Evolutionary conservation across 306 rosid species (phyloP), one percentile per base, ranked within the genome.

Genomic region (Fragaria nilgerrensis): DNA sequence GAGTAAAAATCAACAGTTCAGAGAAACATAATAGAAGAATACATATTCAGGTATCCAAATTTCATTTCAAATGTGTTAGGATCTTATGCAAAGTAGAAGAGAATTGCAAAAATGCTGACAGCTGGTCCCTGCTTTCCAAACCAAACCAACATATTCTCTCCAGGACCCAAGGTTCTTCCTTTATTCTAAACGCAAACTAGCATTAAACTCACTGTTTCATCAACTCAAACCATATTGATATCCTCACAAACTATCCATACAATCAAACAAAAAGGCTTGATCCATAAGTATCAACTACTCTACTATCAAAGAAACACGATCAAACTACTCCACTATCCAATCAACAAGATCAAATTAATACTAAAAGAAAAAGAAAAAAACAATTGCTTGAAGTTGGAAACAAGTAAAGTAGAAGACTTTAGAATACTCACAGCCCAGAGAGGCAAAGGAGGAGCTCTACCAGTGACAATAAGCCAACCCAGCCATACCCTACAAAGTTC

Each of bases 391-490:
- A 29, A 10, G 43, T 22, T 4, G 5, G 5, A 65, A 39, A 55
- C 19, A n/a, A 64, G 45, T 55, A n/a, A 74, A 67, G 63, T 7
- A 20, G 29, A 19, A 34, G 45, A 65, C 45, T 65, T 76, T 5
- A 22, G 44, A 15, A 63, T 52, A 89, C 97, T 92, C 47, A 92
- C 97, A 39, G 91, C 97, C 97, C 97, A 92, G 67, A 92, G 76
- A 82, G 97, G 95, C 69, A 90, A 64, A 71, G 72, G 49, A 0
- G 97, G 86, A 65, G 83, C 78, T 79, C 82, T 79, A 55, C 85
- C 84, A 47, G 96, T 86, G 74, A 95, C 92, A 48, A 92, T 75
- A 41, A 95, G 80, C 97, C 97, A 90, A 95, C 89, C 92, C 84
- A 87, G 17, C 97, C 97, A 79, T 95, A 95, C 1, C 99, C 99